Conservation (phyloP, 768 basidiomycete genomes). For the Lactarius deliciosus region DNA sequence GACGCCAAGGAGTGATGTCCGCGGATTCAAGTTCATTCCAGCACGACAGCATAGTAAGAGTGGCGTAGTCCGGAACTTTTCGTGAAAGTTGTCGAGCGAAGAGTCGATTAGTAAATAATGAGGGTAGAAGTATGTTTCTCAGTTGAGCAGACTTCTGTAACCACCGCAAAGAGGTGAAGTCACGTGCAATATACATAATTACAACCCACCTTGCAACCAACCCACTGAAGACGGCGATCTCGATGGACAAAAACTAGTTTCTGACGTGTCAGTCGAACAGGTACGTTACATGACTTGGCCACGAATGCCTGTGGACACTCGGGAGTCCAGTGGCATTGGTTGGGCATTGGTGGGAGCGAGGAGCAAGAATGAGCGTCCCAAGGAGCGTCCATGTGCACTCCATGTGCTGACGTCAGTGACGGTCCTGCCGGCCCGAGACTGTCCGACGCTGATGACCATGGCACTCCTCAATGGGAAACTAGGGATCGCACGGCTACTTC, state of each 20-base stretch:
- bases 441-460: too few relatives aligned
- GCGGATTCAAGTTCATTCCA: not conserved
- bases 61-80: not conserved
- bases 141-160: not conserved
- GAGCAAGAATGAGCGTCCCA: too few relatives aligned
- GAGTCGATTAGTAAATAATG: not conserved
- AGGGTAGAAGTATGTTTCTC: not conserved
- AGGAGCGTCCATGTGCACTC: too few relatives aligned
- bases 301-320: constrained; percentile 41
- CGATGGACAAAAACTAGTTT: constrained; percentile 32
- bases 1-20: not conserved
- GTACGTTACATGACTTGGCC: constrained; percentile 31
- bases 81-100: not conserved
- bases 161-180: not conserved
- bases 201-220: not conserved
- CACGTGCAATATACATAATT: not conserved
- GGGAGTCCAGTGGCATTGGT: constrained; percentile 31
- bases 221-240: not conserved
- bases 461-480: too few relatives aligned
- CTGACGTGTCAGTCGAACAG: constrained; percentile 28
- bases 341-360: not conserved
- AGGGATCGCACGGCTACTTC: too few relatives aligned
- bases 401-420: too few relatives aligned
- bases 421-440: too few relatives aligned
- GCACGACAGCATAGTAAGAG: not conserved